Evolutionary conservation across 2,329 filamentous ascomycete species (phyloP), one percentile per base, ranked within the genome.

Genomic region (Hymenoscyphus repandus): DNA sequence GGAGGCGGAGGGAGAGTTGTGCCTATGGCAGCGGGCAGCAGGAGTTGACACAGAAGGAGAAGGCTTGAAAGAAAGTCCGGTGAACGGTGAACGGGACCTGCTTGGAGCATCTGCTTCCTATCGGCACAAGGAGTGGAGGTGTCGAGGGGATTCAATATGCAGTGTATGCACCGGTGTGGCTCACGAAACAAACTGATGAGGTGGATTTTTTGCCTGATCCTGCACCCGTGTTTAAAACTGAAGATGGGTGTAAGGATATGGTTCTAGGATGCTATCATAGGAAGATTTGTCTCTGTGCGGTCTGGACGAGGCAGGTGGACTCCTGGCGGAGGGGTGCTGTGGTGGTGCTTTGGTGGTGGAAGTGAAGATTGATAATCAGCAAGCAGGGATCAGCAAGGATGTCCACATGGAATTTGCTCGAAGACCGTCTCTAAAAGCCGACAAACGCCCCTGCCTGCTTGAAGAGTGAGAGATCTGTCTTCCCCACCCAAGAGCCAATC

Each of bases 131-230:
- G n/a, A n/a, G n/a, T n/a, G n/a, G 18, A 41, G 40, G 40, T 30
- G 22, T 30, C 15, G 39, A 27, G 20, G 20, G 30, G 20, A 12
- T n/a, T n/a, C n/a, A 30, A 12, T 42, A n/a, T n/a, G 39, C 1
- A 12, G 17, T 15, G 9, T 9, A 41, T 18, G 12, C 39, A 22
- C 18, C 5, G 15, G 12, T n/a, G 20, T n/a, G 18, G 31, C 39
- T 42, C 17, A 22, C n/a, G n/a, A n/a, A n/a, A n/a, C n/a, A n/a
- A 11, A 33, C 12, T 15, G 41, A 44, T 44, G 42, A 44, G 42
- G 27, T 34, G 42, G 42, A 34, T 18, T 20, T n/a, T n/a, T 45
- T 45, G 42, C 42, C 42, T 45, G 42, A 45, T 36, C 11, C 31
- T 36, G 39, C 9, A 4, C 18, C 4, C 20, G 38, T n/a, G 18